These are phyloP conservation scores for Scopulariopsis brevicaulis DNA, from an alignment of 2,329 filamentous ascomycete genomes.

Conservation along the genomic window DNA sequence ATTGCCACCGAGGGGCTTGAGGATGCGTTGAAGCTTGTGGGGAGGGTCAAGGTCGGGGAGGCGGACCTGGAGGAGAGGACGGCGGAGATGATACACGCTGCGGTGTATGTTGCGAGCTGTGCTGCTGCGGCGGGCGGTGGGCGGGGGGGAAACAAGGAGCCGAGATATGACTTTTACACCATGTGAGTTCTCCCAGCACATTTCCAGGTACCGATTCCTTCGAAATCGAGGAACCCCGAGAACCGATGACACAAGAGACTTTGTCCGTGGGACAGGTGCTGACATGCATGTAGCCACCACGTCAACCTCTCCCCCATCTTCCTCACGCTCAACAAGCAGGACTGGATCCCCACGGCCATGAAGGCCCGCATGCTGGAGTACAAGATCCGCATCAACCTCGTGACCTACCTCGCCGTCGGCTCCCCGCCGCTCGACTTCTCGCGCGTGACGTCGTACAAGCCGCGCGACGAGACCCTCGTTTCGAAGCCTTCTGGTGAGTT, in stretches of 20 bases:
- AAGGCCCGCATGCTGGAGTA: conserved; percentile 68
- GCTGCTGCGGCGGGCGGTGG: conserved; percentile 36
- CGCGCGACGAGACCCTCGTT: conserved; percentile 30
- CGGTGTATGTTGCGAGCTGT: conserved; percentile 33
- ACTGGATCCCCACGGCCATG: conserved; percentile 46
- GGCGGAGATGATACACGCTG: conserved; percentile 57
- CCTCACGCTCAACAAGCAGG: conserved; percentile 48
- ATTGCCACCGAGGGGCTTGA: conserved; percentile 25
- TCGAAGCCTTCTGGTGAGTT: conserved; percentile 29
- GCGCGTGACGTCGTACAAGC: conserved; percentile 48
- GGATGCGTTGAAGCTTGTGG: conserved; percentile 50
- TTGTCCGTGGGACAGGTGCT: neutral
- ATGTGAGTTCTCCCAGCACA: conserved; percentile 26
- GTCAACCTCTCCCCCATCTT: conserved; percentile 66
- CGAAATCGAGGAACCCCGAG: no score
- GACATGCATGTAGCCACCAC: conserved; percentile 48
- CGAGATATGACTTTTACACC: conserved; percentile 74
- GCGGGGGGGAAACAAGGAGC: conserved; percentile 42
- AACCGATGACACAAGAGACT: no score
- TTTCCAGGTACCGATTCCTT: neutral
- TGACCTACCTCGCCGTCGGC: conserved; percentile 61
- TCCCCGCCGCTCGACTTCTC: conserved; percentile 48
- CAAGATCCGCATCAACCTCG: conserved; percentile 66
- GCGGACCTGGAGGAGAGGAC: conserved; percentile 44
- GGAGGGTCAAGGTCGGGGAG: conserved; percentile 42